Percentiles rank a stretch among this genome's conserved stretches.
These are phyloP conservation scores for Sarocladium kiliense DNA, from an alignment of 2,329 filamentous ascomycete species.

Conservation along the genomic window DNA sequence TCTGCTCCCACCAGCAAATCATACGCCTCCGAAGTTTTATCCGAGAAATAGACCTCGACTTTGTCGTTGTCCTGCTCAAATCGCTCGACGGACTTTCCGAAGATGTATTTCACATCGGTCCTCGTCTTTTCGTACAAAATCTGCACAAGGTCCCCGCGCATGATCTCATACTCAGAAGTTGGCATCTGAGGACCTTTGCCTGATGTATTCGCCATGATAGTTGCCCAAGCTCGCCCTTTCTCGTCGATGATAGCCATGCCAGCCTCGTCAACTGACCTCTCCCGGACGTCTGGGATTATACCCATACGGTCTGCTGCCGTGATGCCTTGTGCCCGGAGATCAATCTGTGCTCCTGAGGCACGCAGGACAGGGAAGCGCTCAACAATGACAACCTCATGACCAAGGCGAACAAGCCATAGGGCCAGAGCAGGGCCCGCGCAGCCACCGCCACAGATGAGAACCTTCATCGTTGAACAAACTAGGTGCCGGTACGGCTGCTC, in stretches of 20 bases:
- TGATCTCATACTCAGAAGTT: slow-evolving; percentile 52
- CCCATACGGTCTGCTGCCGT: slow-evolving; percentile 30
- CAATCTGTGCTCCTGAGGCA: slow-evolving; percentile 34
- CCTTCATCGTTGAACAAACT: slow-evolving; percentile 21
- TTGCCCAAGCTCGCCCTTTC: slow-evolving; percentile 29
- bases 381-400: slow-evolving; percentile 31
- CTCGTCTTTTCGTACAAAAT: slow-evolving; percentile 39
- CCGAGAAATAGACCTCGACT: slow-evolving; percentile 33
- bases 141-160: slow-evolving; percentile 48
- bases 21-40: slow-evolving; percentile 35
- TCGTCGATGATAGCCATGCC: slow-evolving; percentile 41
- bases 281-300: slow-evolving; percentile 27
- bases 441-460: slow-evolving; percentile 40
- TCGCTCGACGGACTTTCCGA: slow-evolving; percentile 23
- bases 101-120: slow-evolving; percentile 19
- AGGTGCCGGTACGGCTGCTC: no score
- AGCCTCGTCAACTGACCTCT: slow-evolving; percentile 37
- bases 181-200: slow-evolving; percentile 37
- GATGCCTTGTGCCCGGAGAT: slow-evolving; percentile 34
- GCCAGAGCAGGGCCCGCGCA: slow-evolving; percentile 33
- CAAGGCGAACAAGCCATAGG: slow-evolving; percentile 28
- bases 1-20: slow-evolving; percentile 52
- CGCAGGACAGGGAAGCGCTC: slow-evolving; percentile 31
- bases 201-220: slow-evolving; percentile 31
- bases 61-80: slow-evolving; percentile 24